These are phyloP conservation scores for Aspergillus viridinutans DNA, from an alignment of 2,329 filamentous ascomycete genomes.

Conservation along the genomic window DNA sequence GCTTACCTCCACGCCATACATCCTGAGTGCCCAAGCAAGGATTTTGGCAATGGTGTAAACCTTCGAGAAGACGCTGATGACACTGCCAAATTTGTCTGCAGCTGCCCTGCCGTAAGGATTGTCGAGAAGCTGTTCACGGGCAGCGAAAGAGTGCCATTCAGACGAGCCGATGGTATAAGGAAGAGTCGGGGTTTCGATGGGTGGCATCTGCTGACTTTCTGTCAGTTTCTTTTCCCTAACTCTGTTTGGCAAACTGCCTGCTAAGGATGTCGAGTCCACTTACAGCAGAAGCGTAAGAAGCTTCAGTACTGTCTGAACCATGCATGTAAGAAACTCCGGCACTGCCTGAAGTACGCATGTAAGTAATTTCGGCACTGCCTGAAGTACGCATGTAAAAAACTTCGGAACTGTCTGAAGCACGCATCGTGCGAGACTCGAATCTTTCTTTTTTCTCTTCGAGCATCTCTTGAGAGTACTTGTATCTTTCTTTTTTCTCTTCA, in stretches of 20 bases:
- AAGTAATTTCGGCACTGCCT: constrained; percentile 12
- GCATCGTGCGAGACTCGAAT: constrained; percentile 1
- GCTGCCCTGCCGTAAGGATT: constrained; percentile 15
- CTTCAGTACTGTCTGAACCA: constrained; percentile 15
- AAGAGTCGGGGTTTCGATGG: constrained; percentile 15
- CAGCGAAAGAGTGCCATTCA: constrained; percentile 24
- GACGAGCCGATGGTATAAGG: constrained; percentile 29
- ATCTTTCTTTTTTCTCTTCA: constrained; percentile 10
- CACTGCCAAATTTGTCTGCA: constrained; percentile 21
- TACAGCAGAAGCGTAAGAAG: constrained; percentile 20
- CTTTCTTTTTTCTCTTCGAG: constrained; percentile 8
- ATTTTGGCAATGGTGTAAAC: constrained; percentile 37
- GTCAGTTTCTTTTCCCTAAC: background rate
- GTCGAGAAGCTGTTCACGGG: constrained; percentile 13
- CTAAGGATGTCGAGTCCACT: background rate
- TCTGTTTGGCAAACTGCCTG: background rate
- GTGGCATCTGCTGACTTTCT: constrained; percentile 12
- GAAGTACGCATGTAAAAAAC: constrained; percentile 9
- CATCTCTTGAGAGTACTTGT: constrained; percentile 12
- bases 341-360: too few species aligned
- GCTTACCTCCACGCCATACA: constrained; percentile 34
- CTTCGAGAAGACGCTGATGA: constrained; percentile 28
- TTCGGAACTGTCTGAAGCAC: constrained; percentile 13
- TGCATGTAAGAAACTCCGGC: background rate
- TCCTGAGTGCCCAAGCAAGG: constrained; percentile 26